These are phyloP conservation scores for Pleoardoris graminearum DNA, from an alignment of 2,329 filamentous ascomycete genomes.

Conservation along the genomic window DNA sequence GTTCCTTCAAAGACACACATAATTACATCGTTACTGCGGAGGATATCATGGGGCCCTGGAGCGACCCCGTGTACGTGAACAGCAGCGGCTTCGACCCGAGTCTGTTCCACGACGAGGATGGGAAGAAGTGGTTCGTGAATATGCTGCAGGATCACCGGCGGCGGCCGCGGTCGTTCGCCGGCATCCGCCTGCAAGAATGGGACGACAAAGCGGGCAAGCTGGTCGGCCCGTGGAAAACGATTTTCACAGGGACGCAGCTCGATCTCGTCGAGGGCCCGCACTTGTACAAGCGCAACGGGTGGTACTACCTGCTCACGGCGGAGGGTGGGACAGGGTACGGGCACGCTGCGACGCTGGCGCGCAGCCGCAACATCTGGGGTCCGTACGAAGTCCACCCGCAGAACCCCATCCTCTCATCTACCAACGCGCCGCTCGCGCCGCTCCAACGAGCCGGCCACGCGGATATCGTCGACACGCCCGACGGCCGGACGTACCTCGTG, in stretches of 20 bases:
- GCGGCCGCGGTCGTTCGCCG: slow-evolving; percentile 52
- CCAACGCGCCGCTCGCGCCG: slow-evolving; percentile 37
- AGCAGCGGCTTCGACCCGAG: slow-evolving; percentile 65
- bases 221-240: slow-evolving; percentile 58
- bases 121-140: slow-evolving; percentile 45
- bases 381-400: slow-evolving; percentile 47
- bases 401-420: slow-evolving; percentile 50
- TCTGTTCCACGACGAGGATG: slow-evolving; percentile 42
- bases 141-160: slow-evolving; percentile 43
- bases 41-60: slow-evolving; percentile 63
- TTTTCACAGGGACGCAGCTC: slow-evolving; percentile 59
- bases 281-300: slow-evolving; percentile 42
- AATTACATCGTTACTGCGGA: slow-evolving; percentile 63
- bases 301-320: slow-evolving; percentile 43
- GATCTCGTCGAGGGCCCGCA: slow-evolving; percentile 46
- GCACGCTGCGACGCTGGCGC: slow-evolving; percentile 46
- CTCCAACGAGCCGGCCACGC: slow-evolving; percentile 44
- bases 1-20: slow-evolving; percentile 65
- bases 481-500: slow-evolving; percentile 41
- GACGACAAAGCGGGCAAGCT: slow-evolving; percentile 55
- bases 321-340: slow-evolving; percentile 48
- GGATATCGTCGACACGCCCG: slow-evolving; percentile 41
- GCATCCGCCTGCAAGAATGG: slow-evolving; percentile 63
- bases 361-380: slow-evolving; percentile 46
- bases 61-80: slow-evolving; percentile 62